Conservation (phyloP, 1,284 basidiomycete species). For the Melampsora americana region DNA sequence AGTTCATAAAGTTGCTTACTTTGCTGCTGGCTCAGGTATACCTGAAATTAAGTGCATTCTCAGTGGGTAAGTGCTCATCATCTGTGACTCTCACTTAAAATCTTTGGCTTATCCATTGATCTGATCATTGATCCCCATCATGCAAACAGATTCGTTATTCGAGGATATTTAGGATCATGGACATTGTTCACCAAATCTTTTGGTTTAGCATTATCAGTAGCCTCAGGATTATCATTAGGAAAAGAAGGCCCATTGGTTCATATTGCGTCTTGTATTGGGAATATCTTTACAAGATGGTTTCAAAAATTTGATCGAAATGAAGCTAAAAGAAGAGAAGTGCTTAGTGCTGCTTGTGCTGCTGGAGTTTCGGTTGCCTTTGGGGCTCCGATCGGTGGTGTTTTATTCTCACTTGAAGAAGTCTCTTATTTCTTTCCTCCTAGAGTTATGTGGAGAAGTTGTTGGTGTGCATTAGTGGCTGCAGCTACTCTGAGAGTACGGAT, state of each 20-base stretch:
- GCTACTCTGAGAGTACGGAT: conserved; percentile 48
- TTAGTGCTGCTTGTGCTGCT: conserved; percentile 69
- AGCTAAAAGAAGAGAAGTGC: conserved; percentile 85
- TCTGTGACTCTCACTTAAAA: background rate
- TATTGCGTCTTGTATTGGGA: conserved; percentile 89
- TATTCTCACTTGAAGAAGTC: conserved; percentile 60
- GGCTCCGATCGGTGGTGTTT: conserved; percentile 60
- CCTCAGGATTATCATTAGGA: conserved; percentile 80
- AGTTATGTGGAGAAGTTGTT: conserved; percentile 56
- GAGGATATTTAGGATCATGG: conserved; percentile 88
- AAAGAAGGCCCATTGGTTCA: conserved; percentile 98
- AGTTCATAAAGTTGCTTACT: conserved; percentile 46
- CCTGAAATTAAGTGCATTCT: conserved; percentile 96
- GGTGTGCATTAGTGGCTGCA: conserved; percentile 52
- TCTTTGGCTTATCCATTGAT: background rate
- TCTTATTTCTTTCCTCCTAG: conserved; percentile 94
- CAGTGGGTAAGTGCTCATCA: conserved; percentile 62
- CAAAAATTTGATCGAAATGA: conserved; percentile 85
- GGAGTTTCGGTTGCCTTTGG: conserved; percentile 8
- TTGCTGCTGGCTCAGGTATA: conserved; percentile 92
- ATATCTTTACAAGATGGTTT: conserved; percentile 84
- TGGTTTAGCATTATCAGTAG: conserved; percentile 83
- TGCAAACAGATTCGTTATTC: conserved; percentile 81
- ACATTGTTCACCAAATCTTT: conserved; percentile 87
- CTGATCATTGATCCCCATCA: background rate